Evolutionary conservation across 2,329 filamentous ascomycete species (phyloP).

Genomic region (Alternaria ventricosa): DNA sequence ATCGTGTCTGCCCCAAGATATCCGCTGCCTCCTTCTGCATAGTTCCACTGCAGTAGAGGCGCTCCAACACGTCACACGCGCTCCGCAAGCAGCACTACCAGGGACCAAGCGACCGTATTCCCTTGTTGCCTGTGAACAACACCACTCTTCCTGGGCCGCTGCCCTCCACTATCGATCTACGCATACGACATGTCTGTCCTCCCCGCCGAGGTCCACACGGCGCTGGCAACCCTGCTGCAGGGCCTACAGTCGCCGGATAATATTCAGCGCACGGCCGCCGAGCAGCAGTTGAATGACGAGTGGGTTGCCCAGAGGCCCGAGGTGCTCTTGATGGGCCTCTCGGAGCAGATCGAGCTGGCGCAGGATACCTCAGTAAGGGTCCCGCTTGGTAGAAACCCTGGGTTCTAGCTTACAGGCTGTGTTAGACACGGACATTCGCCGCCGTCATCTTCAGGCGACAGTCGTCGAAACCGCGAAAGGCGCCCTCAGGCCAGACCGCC

Average conservation of each 20-base stretch:
- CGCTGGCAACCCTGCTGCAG: constrained; percentile 84
- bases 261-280: constrained; percentile 79
- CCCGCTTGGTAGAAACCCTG: neutral
- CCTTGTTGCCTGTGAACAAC: constrained; percentile 17
- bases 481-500: constrained; percentile 69
- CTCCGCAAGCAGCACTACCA: constrained; percentile 5
- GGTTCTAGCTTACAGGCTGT: constrained; percentile 6
- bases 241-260: constrained; percentile 92
- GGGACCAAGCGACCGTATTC: neutral
- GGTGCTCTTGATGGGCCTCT: constrained; percentile 89
- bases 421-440: constrained; percentile 84
- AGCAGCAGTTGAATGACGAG: constrained; percentile 88
- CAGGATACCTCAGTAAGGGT: constrained; percentile 71
- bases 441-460: constrained; percentile 95
- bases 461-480: constrained; percentile 84
- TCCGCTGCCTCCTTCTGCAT: neutral
- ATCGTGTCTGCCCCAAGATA: neutral
- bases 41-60: constrained; percentile 8
- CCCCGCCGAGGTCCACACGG: constrained; percentile 80
- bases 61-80: constrained; percentile 17
- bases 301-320: constrained; percentile 86
- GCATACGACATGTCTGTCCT: constrained; percentile 77
- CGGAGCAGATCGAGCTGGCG: constrained; percentile 86
- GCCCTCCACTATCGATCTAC: constrained; percentile 18
- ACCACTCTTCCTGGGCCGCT: constrained; percentile 24